Evolutionary conservation across 805 yeast genomes (phyloP).

Genomic region (Cyberlindnera suaveolens): DNA sequence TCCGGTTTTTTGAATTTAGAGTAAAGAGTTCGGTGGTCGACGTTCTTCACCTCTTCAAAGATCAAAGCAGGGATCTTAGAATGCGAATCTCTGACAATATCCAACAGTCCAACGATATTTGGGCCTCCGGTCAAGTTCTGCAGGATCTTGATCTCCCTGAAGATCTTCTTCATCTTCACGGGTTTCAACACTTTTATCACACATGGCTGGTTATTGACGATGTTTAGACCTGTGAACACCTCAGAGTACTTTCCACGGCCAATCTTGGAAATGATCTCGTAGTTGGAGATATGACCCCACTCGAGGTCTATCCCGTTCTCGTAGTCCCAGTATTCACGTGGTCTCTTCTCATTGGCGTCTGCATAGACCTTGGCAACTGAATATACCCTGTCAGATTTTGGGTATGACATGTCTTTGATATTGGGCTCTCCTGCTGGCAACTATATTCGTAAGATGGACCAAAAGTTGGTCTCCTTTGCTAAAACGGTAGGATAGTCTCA

Average conservation of each 20-base stretch:
- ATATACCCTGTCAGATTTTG: conserved; percentile 27
- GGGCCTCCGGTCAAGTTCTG: conserved; percentile 84
- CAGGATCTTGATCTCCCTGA: conserved; percentile 81
- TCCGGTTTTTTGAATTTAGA: conserved; percentile 72
- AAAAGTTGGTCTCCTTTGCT: too few relatives aligned
- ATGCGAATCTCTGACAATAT: conserved; percentile 75
- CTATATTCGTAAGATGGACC: too few relatives aligned
- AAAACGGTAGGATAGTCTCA: too few relatives aligned
- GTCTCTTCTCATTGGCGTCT: conserved; percentile 61
- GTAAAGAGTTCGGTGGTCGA: conserved; percentile 76
- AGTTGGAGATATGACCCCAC: conserved; percentile 56
- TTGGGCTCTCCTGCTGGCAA: neutral
- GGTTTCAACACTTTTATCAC: conserved; percentile 91
- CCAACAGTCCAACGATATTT: conserved; percentile 69
- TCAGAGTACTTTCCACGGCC: conserved; percentile 96
- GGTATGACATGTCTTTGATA: conserved; percentile 11
- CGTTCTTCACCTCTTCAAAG: conserved; percentile 78
- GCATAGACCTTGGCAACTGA: conserved; percentile 64
- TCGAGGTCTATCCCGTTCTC: conserved; percentile 52
- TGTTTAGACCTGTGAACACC: conserved; percentile 79
- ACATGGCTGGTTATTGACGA: conserved; percentile 55
- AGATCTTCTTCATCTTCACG: conserved; percentile 85
- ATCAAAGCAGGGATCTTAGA: conserved; percentile 82
- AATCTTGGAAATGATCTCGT: conserved; percentile 76
- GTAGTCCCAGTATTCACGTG: conserved; percentile 81